Conservation (phyloP, 768 basidiomycete genomes). For the Hydnomerulius pinastri region DNA sequence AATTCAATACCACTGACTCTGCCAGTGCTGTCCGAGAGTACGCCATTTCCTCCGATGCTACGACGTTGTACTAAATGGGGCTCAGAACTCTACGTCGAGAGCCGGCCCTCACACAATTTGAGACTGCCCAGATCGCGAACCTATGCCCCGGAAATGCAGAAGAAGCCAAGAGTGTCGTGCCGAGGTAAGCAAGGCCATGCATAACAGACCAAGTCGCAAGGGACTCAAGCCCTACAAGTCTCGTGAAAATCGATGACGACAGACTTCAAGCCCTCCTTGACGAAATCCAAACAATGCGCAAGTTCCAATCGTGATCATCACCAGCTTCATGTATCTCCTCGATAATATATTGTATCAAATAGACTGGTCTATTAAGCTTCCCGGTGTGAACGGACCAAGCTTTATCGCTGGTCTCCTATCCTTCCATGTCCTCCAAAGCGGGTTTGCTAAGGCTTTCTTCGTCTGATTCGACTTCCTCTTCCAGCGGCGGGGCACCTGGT, state of each 20-base stretch:
- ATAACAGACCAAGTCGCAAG: background rate
- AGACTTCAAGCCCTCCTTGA: constrained; percentile 77
- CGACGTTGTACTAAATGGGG: too few species aligned
- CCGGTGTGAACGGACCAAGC: background rate
- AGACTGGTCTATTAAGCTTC: background rate
- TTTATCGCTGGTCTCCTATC: constrained; percentile 33
- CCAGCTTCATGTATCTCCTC: background rate
- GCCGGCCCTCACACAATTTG: constrained; percentile 81
- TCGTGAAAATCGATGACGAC: constrained; percentile 89
- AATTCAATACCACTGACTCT: constrained; percentile 84
- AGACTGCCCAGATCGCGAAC: constrained; percentile 92
- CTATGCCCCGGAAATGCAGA: constrained; percentile 85
- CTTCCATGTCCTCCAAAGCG: constrained; percentile 55
- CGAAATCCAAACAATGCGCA: constrained; percentile 88
- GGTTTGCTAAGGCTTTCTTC: constrained; percentile 43
- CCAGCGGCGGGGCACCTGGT: constrained; percentile 27
- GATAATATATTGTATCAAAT: constrained; percentile 6
- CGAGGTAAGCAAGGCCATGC: too few species aligned
- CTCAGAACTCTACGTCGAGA: constrained; percentile 76
- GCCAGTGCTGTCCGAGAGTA: constrained; percentile 88
- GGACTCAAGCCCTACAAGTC: constrained; percentile 41
- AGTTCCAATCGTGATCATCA: constrained; percentile 70
- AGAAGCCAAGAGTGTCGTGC: constrained; percentile 89
- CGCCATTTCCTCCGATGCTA: constrained; percentile 34
- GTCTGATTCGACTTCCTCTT: constrained; percentile 46